phyloP scores from a whole-genome alignment of 2,329 filamentous ascomycete species.

The Neocucurbitaria cava region DNA sequence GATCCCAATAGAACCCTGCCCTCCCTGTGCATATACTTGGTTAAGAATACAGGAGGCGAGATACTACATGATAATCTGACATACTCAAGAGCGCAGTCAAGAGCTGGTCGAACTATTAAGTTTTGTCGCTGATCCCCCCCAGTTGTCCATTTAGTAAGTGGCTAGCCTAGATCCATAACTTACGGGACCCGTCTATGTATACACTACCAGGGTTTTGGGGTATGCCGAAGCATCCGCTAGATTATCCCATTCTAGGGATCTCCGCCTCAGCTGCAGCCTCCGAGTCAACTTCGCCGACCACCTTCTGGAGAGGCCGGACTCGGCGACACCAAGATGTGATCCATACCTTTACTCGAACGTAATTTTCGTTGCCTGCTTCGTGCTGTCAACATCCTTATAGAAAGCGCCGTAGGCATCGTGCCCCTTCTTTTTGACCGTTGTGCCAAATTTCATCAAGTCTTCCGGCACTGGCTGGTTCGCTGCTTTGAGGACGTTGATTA shows the following conservation, averaged over 20 bases:
- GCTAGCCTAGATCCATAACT: background rate
- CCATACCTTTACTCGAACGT: constrained; percentile 70
- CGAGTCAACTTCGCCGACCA: constrained; percentile 28
- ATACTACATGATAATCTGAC: background rate
- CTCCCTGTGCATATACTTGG: background rate
- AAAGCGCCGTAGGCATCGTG: constrained; percentile 96
- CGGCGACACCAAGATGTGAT: constrained; percentile 4
- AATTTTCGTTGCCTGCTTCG: constrained; percentile 88
- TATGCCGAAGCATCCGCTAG: constrained; percentile 33
- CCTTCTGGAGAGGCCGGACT: constrained; percentile 2
- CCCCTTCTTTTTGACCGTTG: constrained; percentile 98
- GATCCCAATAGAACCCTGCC: background rate
- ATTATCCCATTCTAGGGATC: constrained; percentile 18
- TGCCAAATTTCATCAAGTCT: constrained; percentile 91
- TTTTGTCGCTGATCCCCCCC: background rate
- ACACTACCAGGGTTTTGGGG: constrained; percentile 17
- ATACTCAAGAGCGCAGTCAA: background rate
- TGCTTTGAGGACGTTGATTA: constrained; percentile 95
- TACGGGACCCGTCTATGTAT: constrained; percentile 6
- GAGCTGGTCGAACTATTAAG: background rate
- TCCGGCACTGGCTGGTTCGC: constrained; percentile 91
- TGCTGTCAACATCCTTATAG: constrained; percentile 87
- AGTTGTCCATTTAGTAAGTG: background rate
- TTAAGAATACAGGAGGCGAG: background rate
- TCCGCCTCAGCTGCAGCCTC: constrained; percentile 21